Percentiles rank a stretch among this genome's conserved stretches.
These are phyloP conservation scores for Calonectria montana DNA, from an alignment of 2,329 filamentous ascomycete genomes.

Conservation along the genomic window DNA sequence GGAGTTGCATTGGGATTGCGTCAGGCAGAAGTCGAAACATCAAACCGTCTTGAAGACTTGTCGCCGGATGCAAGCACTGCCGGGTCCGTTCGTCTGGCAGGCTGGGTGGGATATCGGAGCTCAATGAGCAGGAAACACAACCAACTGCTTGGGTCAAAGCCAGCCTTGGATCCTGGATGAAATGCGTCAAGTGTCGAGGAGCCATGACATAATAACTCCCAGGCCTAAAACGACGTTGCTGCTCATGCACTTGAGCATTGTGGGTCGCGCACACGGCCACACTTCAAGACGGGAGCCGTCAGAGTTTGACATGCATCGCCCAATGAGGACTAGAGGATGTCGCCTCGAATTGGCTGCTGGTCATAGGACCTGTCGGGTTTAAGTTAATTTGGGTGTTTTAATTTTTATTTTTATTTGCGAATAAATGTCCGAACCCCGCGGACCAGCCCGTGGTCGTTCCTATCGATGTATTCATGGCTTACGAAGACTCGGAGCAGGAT, in stretches of 20 bases:
- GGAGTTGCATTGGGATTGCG: neutral
- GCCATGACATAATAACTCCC: neutral
- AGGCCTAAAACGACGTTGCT: neutral
- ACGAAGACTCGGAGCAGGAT: neutral
- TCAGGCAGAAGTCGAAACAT: slow-evolving; percentile 1
- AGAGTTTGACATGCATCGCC: slow-evolving; percentile 4
- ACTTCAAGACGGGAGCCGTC: slow-evolving; percentile 1
- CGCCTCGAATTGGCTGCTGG: neutral
- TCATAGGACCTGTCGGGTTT: neutral
- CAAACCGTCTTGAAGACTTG: neutral
- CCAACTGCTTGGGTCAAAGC: neutral
- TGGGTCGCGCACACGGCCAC: neutral
- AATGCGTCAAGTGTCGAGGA: slow-evolving; percentile 5
- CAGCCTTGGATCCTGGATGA: neutral
- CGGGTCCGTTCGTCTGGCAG: neutral
- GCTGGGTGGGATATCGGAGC: neutral
- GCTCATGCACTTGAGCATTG: neutral
- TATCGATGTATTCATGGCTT: neutral
- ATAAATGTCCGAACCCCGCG: neutral
- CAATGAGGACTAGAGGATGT: neutral
- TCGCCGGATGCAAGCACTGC: slow-evolving; percentile 3
- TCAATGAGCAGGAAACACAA: neutral
- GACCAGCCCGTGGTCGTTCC: neutral
- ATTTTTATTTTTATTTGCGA: too few relatives aligned
- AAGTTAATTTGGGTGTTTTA: neutral